phyloP scores from a whole-genome alignment of 2,329 filamentous ascomycete genomes.

The Fusarium camptoceras region DNA sequence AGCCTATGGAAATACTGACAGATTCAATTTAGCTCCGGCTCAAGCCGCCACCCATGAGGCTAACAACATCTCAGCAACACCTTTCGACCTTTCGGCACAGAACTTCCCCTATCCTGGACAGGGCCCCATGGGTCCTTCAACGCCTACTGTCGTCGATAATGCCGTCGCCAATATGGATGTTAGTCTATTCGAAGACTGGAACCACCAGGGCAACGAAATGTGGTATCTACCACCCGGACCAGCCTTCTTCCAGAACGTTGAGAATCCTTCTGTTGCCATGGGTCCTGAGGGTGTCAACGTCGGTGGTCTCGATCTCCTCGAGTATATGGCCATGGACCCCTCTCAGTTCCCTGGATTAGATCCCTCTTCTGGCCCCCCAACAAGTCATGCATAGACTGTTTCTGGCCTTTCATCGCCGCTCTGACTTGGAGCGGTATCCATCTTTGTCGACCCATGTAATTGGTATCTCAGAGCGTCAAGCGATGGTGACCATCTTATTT shows the following conservation, averaged over 20 bases:
- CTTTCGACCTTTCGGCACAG: conserved; percentile 68
- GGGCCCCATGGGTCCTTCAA: conserved; percentile 62
- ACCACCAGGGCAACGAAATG: conserved; percentile 68
- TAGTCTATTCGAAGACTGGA: conserved; percentile 67
- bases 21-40: conserved; percentile 50
- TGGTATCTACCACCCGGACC: conserved; percentile 75
- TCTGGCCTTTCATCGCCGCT: not conserved
- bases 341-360: conserved; percentile 55
- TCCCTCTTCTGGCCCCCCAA: conserved; percentile 41
- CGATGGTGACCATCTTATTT: not conserved
- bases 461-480: not conserved
- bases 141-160: conserved; percentile 56
- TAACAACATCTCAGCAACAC: conserved; percentile 71
- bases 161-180: conserved; percentile 51
- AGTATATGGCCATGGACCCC: conserved; percentile 74
- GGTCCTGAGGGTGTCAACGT: conserved; percentile 76
- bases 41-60: conserved; percentile 51
- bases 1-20: conserved; percentile 23
- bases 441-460: not conserved
- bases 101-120: conserved; percentile 66
- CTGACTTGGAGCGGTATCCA: not conserved
- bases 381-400: conserved; percentile 23
- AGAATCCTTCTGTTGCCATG: conserved; percentile 71
- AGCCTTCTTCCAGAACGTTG: conserved; percentile 74
- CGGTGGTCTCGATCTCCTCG: conserved; percentile 73